Evolutionary conservation across 2,329 filamentous ascomycete genomes (phyloP), one percentile per base, ranked within the genome.

Genomic region (Zymoseptoria ardabiliae): DNA sequence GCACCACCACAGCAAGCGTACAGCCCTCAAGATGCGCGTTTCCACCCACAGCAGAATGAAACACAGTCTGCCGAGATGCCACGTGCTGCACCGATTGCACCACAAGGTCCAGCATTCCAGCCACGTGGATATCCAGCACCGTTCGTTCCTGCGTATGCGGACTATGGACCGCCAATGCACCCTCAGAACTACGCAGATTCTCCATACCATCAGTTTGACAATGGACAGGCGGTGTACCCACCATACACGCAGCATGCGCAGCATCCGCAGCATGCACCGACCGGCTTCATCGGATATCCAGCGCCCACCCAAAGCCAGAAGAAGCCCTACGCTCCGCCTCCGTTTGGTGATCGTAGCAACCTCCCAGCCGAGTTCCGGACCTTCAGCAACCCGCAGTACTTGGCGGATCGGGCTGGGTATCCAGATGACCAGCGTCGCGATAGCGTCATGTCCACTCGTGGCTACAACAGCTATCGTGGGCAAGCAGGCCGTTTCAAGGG

Each of bases 291-390:
- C 35, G 35, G 35, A 41, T 45, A 45, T 45, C 35, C 35, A n/a
- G 13, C 35, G 13, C 17, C 35, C 35, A 45, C 35, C 6, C 35
- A 45, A 45, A 13, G 35, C 35, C 35, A 45, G 35, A 45, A 45
- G 35, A 45, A 45, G 35, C 13, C 17, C 35, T n/a, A 45, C 35
- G 35, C 13, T 17, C 35, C 35, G 35, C 35, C 21, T n/a, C 50
- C 54, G 5, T 54, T 56, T 17, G 19, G 13, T 23, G 54, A 60
- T 23, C 58, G 54, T 10, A 56, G 53, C 53, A 59, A 59, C 48
- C 21, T 58, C 22, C 54, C 45, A 23, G 23, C 22, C 17, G 30
- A 52, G n/a, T 22, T 19, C 35, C 21, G 21, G n/a, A 22, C 20
- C 10, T 55, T 21, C 53, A 57, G 59, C 41, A 50, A 22, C 20